Conservation (phyloP, 2,329 filamentous ascomycete species). For the Lasiodiplodia gonubiensis region DNA sequence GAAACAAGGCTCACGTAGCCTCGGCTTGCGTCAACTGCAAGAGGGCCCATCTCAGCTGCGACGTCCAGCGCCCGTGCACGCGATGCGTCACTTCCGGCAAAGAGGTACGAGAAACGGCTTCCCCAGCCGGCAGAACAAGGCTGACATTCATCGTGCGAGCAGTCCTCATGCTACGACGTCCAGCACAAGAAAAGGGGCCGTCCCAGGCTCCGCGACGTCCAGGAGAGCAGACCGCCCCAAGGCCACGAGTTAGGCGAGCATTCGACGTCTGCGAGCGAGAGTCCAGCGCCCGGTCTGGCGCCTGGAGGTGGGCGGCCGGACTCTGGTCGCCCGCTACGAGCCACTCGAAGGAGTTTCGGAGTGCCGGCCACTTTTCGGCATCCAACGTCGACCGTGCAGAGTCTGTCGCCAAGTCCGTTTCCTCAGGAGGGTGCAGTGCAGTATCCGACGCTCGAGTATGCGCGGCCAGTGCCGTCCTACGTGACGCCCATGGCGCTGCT, state of each 20-base stretch:
- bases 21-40: slow-evolving; percentile 88
- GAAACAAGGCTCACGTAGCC: slow-evolving; percentile 79
- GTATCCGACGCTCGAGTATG: slow-evolving; percentile 3
- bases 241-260: slow-evolving; percentile 39
- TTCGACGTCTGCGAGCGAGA: slow-evolving; percentile 36
- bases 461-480: background rate
- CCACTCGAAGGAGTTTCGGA: slow-evolving; percentile 23
- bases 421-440: slow-evolving; percentile 15
- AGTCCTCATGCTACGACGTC: slow-evolving; percentile 81
- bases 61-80: slow-evolving; percentile 75
- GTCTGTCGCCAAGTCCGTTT: slow-evolving; percentile 21
- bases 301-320: slow-evolving; percentile 33
- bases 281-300: slow-evolving; percentile 36
- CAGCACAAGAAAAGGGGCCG: slow-evolving; percentile 85
- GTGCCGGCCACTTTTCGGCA: slow-evolving; percentile 28
- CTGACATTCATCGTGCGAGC: slow-evolving; percentile 21
- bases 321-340: slow-evolving; percentile 17
- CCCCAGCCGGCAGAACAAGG: background rate
- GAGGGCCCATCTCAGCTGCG: slow-evolving; percentile 73
- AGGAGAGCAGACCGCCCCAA: slow-evolving; percentile 45
- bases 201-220: slow-evolving; percentile 77
- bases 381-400: slow-evolving; percentile 29
- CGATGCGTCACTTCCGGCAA: slow-evolving; percentile 80
- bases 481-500: slow-evolving; percentile 46
- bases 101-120: slow-evolving; percentile 48